Percentiles rank a stretch among this genome's conserved stretches.
phyloP scores from a whole-genome alignment of 1,284 basidiomycete genomes.

The Cryptococcus amylolentus region DNA sequence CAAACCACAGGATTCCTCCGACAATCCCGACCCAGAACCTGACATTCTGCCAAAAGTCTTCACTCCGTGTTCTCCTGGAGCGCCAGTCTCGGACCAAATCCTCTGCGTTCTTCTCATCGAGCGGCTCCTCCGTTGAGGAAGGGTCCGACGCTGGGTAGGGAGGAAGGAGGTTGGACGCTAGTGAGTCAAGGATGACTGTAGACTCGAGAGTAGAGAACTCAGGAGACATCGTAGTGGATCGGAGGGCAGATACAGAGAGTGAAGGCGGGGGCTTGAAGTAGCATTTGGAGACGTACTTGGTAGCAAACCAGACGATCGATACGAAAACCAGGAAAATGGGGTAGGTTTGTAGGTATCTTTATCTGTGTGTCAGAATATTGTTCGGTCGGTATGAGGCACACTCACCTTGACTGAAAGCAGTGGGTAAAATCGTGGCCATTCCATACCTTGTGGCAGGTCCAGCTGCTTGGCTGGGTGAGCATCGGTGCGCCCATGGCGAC shows the following conservation, averaged over 20 bases:
- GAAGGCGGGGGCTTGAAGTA: constrained; percentile 1
- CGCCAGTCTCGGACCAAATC: constrained; percentile 31
- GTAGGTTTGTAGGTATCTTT: constrained; percentile 16
- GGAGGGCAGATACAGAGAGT: constrained; percentile 14
- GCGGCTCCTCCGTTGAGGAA: constrained; percentile 1
- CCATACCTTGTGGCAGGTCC: constrained; percentile 36
- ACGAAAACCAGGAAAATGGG: constrained; percentile 35
- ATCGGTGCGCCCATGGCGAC: too few relatives aligned
- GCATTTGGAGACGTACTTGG: neutral
- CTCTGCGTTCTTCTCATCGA: constrained; percentile 19
- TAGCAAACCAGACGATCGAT: constrained; percentile 23
- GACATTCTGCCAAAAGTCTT: constrained; percentile 20
- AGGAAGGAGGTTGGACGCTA: constrained; percentile 29
- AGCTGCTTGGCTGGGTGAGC: neutral
- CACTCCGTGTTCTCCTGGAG: constrained; percentile 4
- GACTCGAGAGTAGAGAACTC: constrained; percentile 40
- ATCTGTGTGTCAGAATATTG: constrained; percentile 19
- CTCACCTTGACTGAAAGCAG: constrained; percentile 46
- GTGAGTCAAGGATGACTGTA: constrained; percentile 33
- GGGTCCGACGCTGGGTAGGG: neutral
- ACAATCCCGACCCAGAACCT: constrained; percentile 19
- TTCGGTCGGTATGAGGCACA: neutral
- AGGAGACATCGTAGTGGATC: constrained; percentile 25
- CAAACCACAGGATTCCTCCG: constrained; percentile 30
- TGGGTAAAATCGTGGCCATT: constrained; percentile 50